A percentile compares a stretch with the other conserved stretches of the same genome.
Conservation (phyloP, 2,329 filamentous ascomycete species). For the Myriosclerotinia duriaeana region DNA sequence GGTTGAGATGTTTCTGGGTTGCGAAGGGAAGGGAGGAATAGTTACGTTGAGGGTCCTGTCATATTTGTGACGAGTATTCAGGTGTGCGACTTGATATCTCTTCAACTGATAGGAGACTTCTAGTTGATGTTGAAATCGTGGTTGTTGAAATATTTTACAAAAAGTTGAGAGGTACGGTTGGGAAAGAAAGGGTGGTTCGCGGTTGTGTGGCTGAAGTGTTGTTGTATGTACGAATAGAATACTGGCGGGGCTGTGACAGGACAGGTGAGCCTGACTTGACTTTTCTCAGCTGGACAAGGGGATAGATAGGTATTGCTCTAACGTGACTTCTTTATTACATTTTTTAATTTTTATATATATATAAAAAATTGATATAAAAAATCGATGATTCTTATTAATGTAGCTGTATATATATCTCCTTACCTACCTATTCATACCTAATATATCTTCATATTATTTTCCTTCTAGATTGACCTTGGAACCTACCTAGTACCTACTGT, state of each 20-base stretch:
- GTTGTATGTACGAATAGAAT: too few relatives aligned
- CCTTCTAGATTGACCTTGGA: too few relatives aligned
- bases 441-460: too few relatives aligned
- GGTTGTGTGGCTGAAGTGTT: not conserved
- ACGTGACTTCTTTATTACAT: not conserved
- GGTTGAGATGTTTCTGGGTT: not conserved
- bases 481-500: not conserved
- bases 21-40: conserved; percentile 10
- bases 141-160: not conserved
- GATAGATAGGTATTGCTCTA: not conserved
- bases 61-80: conserved; percentile 25
- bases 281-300: conserved; percentile 15
- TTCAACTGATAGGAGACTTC: not conserved
- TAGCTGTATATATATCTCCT: not conserved
- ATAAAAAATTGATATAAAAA: too few relatives aligned
- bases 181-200: conserved; percentile 8
- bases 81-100: not conserved
- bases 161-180: not conserved
- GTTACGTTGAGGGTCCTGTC: conserved; percentile 38
- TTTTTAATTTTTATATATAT: too few relatives aligned
- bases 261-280: not conserved
- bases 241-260: not conserved
- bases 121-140: not conserved
- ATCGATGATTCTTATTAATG: not conserved
- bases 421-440: too few relatives aligned